These are phyloP conservation scores for Yamadazyma mexicana DNA, from an alignment of 1,139 yeast genomes.

Conservation along the genomic window DNA sequence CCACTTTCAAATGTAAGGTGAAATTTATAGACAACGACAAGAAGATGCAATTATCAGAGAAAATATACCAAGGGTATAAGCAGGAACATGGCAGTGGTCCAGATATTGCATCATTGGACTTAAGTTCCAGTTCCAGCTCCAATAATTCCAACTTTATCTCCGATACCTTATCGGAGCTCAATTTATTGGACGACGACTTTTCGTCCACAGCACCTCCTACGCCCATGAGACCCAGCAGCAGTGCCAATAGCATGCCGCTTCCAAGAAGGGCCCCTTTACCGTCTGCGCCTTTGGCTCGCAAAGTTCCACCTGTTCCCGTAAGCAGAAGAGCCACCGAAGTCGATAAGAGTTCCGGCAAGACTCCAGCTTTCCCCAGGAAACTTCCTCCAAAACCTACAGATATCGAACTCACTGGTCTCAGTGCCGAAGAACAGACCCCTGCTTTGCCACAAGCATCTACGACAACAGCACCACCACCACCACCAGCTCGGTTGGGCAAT, in stretches of 20 bases:
- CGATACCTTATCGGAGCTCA: constrained; percentile 39
- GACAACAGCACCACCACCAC: constrained; percentile 19
- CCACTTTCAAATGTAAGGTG: constrained; percentile 65
- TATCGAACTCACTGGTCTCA: constrained; percentile 9
- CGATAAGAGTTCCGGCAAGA: constrained; percentile 5
- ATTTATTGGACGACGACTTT: constrained; percentile 29
- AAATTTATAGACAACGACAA: constrained; percentile 55
- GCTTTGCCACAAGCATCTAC: constrained; percentile 1
- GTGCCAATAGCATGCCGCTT: constrained; percentile 6
- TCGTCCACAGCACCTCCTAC: constrained; percentile 23
- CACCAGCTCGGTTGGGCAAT: constrained; percentile 25
- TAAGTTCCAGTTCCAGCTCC: constrained; percentile 13
- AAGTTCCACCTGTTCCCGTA: constrained; percentile 41
- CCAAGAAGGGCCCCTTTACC: constrained; percentile 37
- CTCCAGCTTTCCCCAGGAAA: constrained; percentile 14
- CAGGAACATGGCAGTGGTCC: constrained; percentile 25
- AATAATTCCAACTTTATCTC: constrained; percentile 20
- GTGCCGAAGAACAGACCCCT: background rate
- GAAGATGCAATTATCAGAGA: constrained; percentile 29
- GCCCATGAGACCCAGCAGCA: constrained; percentile 19
- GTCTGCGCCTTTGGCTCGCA: constrained; percentile 21
- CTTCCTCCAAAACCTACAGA: constrained; percentile 24
- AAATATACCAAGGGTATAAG: constrained; percentile 35
- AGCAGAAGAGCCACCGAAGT: constrained; percentile 22
- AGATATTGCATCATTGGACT: constrained; percentile 6